phyloP scores from a whole-genome alignment of 2,329 filamentous ascomycete genomes.

The Fusarium newnesense region DNA sequence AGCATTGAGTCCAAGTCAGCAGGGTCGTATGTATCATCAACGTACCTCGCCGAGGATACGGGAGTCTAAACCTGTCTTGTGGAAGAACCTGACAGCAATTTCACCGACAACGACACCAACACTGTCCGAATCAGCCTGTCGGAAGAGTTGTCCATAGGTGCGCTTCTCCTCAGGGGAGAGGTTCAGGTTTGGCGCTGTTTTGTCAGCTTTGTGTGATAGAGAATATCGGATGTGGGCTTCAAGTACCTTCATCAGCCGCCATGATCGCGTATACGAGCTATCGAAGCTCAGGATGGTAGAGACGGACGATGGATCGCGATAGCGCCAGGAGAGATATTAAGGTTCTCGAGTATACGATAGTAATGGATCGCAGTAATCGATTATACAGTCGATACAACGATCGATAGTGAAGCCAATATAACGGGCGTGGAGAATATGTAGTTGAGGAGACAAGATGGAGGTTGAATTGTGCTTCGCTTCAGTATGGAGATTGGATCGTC shows the following conservation, averaged over 20 bases:
- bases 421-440: conserved; percentile 4
- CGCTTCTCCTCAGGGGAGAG: conserved; percentile 92
- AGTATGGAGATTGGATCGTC: conserved; percentile 40
- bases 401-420: conserved; percentile 19
- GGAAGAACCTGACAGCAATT: conserved; percentile 96
- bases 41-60: conserved; percentile 86
- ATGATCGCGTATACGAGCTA: conserved; percentile 46
- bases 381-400: conserved; percentile 8
- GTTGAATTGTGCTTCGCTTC: conserved; percentile 31
- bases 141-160: conserved; percentile 91
- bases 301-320: conserved; percentile 29
- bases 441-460: conserved; percentile 29
- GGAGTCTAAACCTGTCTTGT: conserved; percentile 90
- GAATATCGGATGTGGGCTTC: not conserved
- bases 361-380: not conserved
- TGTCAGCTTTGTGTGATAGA: conserved; percentile 25
- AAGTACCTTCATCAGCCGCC: conserved; percentile 43
- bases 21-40: conserved; percentile 26
- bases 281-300: conserved; percentile 37
- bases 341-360: conserved; percentile 3
- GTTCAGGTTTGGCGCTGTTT: conserved; percentile 78
- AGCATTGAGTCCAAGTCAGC: not conserved
- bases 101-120: conserved; percentile 96
- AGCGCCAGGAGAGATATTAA: conserved; percentile 19
- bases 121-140: conserved; percentile 89